Percentiles rank a stretch among this genome's conserved stretches.
Evolutionary conservation across 2,329 filamentous ascomycete genomes (phyloP).

Genomic region (Stagonosporopsis vannaccii): DNA sequence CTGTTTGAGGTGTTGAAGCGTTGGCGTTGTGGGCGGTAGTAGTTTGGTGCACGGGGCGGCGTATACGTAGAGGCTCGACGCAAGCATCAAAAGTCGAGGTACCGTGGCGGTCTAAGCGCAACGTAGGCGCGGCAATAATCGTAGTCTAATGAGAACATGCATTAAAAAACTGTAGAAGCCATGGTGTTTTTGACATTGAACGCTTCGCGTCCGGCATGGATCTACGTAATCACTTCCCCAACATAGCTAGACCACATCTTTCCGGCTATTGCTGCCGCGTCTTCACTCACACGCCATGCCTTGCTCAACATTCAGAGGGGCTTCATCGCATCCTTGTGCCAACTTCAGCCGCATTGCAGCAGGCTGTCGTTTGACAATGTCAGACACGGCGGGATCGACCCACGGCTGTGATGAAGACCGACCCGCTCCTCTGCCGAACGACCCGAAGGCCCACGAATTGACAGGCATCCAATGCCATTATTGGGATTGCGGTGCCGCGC

Average conservation of each 20-base stretch:
- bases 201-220: slow-evolving; percentile 3
- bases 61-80: slow-evolving; percentile 2
- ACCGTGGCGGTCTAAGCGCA: not conserved
- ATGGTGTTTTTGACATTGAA: not conserved
- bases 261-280: slow-evolving; percentile 11
- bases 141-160: slow-evolving; percentile 14
- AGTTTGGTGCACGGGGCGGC: slow-evolving; percentile 1
- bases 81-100: not conserved
- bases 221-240: slow-evolving; percentile 12
- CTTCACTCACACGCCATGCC: slow-evolving; percentile 2
- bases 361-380: slow-evolving; percentile 7
- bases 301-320: not conserved
- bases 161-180: not conserved
- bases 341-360: slow-evolving; percentile 1
- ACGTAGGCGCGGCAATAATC: slow-evolving; percentile 5
- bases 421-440: slow-evolving; percentile 14
- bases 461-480: slow-evolving; percentile 10
- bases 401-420: slow-evolving; percentile 13
- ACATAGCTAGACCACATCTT: slow-evolving; percentile 6
- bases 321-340: slow-evolving; percentile 2
- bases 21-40: slow-evolving; percentile 3
- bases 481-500: slow-evolving; percentile 12
- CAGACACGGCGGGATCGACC: slow-evolving; percentile 8
- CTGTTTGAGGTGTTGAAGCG: not conserved
- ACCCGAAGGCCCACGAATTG: slow-evolving; percentile 9